Evolutionary conservation across 2,329 filamentous ascomycete genomes (phyloP).

Genomic region (Nemania abortiva): DNA sequence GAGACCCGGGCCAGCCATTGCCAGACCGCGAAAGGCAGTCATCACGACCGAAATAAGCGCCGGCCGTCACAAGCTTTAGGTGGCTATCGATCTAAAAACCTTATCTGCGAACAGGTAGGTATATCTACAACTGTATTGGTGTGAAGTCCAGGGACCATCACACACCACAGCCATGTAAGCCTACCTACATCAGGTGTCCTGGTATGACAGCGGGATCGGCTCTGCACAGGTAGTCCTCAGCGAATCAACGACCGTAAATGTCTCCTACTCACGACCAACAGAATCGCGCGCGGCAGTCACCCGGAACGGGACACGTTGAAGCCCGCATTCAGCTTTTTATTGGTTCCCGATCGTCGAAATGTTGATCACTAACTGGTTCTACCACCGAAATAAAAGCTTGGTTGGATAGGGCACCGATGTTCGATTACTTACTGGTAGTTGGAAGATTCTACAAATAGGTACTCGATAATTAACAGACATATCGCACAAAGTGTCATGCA

Average conservation of each 20-base stretch:
- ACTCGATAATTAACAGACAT: not conserved
- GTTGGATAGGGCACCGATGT: not conserved
- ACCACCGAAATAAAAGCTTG: too few species aligned
- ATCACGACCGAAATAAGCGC: conserved; percentile 31
- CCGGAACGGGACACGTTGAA: conserved; percentile 13
- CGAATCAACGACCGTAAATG: conserved; percentile 29
- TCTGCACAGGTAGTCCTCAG: not conserved
- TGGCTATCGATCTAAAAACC: conserved; percentile 8
- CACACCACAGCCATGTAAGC: not conserved
- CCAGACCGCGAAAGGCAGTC: not conserved
- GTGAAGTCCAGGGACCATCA: not conserved
- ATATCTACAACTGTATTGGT: not conserved
- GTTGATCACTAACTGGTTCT: too few species aligned
- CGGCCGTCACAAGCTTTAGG: conserved; percentile 14
- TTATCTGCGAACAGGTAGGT: conserved; percentile 1
- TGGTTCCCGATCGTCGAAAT: not conserved
- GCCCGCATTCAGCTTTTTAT: not conserved
- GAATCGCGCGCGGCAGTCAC: conserved; percentile 37
- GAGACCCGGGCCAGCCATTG: not conserved
- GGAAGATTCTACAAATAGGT: not conserved
- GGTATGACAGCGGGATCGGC: not conserved
- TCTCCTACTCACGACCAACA: conserved; percentile 1
- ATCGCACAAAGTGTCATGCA: not conserved
- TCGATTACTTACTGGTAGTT: not conserved
- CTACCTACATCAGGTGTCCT: not conserved